Evolutionary conservation across 2,329 filamentous ascomycete species (phyloP).

Genomic region (Aureobasidium sp.): DNA sequence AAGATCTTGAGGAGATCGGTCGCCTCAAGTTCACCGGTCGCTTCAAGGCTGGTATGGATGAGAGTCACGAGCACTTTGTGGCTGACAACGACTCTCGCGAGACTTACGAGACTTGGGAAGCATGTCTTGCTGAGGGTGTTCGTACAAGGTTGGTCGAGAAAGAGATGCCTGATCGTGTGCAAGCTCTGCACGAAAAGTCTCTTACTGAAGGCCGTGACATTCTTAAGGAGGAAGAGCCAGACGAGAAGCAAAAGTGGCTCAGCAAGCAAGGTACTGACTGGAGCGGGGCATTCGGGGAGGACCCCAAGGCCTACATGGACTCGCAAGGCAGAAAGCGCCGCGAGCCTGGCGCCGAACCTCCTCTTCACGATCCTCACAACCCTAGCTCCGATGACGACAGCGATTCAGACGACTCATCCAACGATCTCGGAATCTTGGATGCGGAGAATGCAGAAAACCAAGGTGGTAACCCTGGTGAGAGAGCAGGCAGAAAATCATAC

Average conservation of each 20-base stretch:
- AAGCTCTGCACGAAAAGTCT: constrained; percentile 73
- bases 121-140: constrained; percentile 81
- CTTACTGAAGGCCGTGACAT: constrained; percentile 74
- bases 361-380: constrained; percentile 46
- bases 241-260: constrained; percentile 72
- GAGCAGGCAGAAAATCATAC: constrained; percentile 27
- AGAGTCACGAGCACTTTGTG: constrained; percentile 76
- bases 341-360: constrained; percentile 49
- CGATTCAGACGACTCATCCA: constrained; percentile 33
- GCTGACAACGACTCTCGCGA: constrained; percentile 83
- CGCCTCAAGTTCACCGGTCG: constrained; percentile 70
- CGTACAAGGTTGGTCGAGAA: constrained; percentile 62
- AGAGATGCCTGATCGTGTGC: constrained; percentile 65
- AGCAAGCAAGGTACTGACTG: constrained; percentile 75
- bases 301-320: constrained; percentile 58
- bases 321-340: constrained; percentile 46
- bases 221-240: constrained; percentile 62
- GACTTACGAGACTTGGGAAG: constrained; percentile 92
- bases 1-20: constrained; percentile 71
- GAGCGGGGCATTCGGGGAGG: constrained; percentile 76
- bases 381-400: constrained; percentile 37
- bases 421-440: constrained; percentile 55
- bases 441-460: constrained; percentile 30
- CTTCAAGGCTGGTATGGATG: constrained; percentile 87
- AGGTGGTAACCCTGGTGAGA: background rate